phyloP scores from a whole-genome alignment of 2,329 filamentous ascomycete genomes.

The Aspergillus sp. region DNA sequence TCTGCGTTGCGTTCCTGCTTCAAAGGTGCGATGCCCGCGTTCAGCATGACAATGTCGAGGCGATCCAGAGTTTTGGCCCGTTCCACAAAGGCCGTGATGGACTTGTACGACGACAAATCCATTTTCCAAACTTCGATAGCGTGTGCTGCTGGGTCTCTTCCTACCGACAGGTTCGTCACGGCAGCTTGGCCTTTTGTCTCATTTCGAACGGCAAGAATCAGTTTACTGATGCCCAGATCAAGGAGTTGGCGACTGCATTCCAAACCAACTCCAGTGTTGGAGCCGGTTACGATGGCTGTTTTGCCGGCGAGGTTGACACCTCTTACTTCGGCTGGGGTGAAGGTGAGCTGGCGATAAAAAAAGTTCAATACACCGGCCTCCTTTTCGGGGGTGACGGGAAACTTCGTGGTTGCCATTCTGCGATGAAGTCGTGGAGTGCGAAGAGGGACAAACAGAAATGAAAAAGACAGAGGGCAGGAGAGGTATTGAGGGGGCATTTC shows the following conservation, averaged over 20 bases:
- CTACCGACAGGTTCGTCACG: constrained; percentile 22
- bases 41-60: constrained; percentile 44
- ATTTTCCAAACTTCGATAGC: constrained; percentile 47
- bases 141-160: constrained; percentile 24
- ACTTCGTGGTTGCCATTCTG: background rate
- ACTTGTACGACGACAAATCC: constrained; percentile 46
- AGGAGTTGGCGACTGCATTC: constrained; percentile 40
- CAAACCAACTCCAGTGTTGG: constrained; percentile 48
- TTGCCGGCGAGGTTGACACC: constrained; percentile 20
- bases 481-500: no score
- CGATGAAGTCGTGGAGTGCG: no score
- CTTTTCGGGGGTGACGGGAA: background rate
- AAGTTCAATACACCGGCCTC: background rate
- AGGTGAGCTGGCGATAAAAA: background rate
- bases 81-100: constrained; percentile 38
- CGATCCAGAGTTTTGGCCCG: constrained; percentile 29
- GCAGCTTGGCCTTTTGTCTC: constrained; percentile 40
- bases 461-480: no score
- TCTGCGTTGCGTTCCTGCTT: constrained; percentile 3
- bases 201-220: constrained; percentile 48
- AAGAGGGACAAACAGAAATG: no score
- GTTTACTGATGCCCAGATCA: constrained; percentile 29
- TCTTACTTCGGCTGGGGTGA: background rate
- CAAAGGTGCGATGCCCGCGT: constrained; percentile 35
- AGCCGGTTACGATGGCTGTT: constrained; percentile 47